These are phyloP conservation scores for Hibiscus syriacus DNA, from an alignment of 345 rosid genomes.

Conservation along the genomic window DNA sequence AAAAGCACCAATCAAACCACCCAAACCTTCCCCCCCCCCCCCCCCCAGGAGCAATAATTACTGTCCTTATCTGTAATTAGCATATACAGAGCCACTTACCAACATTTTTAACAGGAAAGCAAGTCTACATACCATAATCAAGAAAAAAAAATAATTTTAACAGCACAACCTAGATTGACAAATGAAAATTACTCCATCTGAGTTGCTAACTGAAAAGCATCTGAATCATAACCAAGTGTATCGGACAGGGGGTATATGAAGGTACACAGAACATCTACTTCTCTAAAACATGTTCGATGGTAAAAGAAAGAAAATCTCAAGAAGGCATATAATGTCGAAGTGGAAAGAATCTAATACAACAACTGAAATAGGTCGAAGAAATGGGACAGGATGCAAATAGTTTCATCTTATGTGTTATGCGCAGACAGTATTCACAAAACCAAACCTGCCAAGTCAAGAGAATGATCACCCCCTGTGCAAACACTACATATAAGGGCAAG, in stretches of 20 bases:
- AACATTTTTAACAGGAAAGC: not conserved
- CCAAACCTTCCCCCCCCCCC: slow-evolving; percentile 88
- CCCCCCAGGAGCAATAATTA: slow-evolving; percentile 86
- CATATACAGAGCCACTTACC: not conserved
- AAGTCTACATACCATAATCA: not conserved
- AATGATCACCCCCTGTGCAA: not conserved
- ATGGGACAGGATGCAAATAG: not conserved
- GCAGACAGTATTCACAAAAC: not conserved
- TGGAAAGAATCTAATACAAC: not conserved
- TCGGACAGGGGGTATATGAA: not conserved
- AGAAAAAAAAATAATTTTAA: not conserved
- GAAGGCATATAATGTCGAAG: not conserved
- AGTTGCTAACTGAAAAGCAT: not conserved
- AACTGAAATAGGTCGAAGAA: not conserved
- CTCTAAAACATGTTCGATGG: not conserved
- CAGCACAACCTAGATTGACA: not conserved
- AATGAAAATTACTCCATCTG: not conserved
- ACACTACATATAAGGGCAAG: not conserved
- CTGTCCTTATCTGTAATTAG: slow-evolving; percentile 59
- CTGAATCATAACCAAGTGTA: not conserved
- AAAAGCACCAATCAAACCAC: slow-evolving; percentile 74
- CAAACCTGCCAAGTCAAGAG: not conserved
- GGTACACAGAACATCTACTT: not conserved
- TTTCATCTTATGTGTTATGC: not conserved
- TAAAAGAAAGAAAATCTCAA: not conserved